phyloP scores from a whole-genome alignment of 306 rosid genomes.

The Morella rubra region DNA sequence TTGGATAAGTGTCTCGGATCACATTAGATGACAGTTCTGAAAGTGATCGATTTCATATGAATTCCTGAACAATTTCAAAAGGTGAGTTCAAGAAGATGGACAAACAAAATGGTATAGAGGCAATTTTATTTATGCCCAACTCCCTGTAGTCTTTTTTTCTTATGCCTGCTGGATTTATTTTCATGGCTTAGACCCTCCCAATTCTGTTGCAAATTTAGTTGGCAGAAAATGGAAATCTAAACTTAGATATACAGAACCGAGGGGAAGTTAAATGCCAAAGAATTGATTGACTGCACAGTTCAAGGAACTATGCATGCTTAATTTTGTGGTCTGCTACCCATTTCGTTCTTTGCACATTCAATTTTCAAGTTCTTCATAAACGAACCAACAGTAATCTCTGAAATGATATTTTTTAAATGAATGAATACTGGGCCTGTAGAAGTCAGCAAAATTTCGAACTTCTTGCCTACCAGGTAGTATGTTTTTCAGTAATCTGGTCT shows the following conservation, averaged over 20 bases:
- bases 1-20: no score
- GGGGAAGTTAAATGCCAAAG: conserved; percentile 3
- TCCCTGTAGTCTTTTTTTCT: neutral
- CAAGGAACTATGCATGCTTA: conserved; percentile 5
- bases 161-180: neutral
- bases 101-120: neutral
- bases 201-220: neutral
- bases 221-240: neutral
- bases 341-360: neutral
- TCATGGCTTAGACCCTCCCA: neutral
- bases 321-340: neutral
- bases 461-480: conserved; percentile 8
- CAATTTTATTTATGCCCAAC: neutral
- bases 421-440: neutral
- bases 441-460: neutral
- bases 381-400: neutral
- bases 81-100: neutral
- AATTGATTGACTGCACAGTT: conserved; percentile 10
- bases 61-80: neutral
- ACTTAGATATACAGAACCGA: neutral
- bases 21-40: neutral
- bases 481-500: conserved; percentile 17
- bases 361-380: neutral
- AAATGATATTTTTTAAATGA: neutral
- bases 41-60: neutral